Evolutionary conservation across 1,284 basidiomycete genomes (phyloP).

Genomic region (Takashimella tepidaria): DNA sequence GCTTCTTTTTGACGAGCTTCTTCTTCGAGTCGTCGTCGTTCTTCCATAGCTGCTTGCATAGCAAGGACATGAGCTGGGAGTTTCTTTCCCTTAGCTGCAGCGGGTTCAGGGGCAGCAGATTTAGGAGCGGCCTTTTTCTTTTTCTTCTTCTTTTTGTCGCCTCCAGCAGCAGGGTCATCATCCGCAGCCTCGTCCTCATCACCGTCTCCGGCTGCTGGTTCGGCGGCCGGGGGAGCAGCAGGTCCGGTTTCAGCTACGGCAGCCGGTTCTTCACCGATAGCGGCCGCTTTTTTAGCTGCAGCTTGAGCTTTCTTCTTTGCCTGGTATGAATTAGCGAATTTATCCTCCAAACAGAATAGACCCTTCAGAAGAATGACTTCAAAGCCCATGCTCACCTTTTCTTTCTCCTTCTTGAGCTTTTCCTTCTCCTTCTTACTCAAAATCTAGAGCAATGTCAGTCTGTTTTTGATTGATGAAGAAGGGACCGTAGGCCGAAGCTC

Average conservation of each 20-base stretch:
- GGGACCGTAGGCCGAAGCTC: conserved; percentile 1
- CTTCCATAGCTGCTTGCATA: conserved; percentile 74
- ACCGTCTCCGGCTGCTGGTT: conserved; percentile 42
- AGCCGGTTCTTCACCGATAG: conserved; percentile 19
- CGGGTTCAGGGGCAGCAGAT: conserved; percentile 59
- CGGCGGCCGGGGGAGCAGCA: conserved; percentile 27
- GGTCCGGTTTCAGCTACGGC: conserved; percentile 27
- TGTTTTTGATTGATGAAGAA: too few relatives aligned
- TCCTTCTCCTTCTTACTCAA: conserved; percentile 90
- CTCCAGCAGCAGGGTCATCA: conserved; percentile 54
- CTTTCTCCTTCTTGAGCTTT: conserved; percentile 85
- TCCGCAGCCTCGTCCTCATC: conserved; percentile 57
- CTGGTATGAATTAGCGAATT: conserved; percentile 51
- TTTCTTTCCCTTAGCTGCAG: conserved; percentile 56
- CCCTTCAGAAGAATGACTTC: too few relatives aligned
- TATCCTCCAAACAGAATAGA: conserved; percentile 5
- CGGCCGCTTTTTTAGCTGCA: conserved; percentile 67
- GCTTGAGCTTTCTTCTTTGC: conserved; percentile 93
- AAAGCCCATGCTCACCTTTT: conserved; percentile 64
- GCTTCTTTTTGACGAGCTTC: conserved; percentile 67
- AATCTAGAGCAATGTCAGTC: conserved; percentile 54
- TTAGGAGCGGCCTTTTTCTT: conserved; percentile 83
- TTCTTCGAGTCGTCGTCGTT: conserved; percentile 79
- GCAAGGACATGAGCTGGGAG: conserved; percentile 64
- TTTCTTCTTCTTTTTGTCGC: conserved; percentile 62